Base-by-base conservation (phyloP, 176 grass and related monocot genomes). In the Triticum timopheevii region DNA sequence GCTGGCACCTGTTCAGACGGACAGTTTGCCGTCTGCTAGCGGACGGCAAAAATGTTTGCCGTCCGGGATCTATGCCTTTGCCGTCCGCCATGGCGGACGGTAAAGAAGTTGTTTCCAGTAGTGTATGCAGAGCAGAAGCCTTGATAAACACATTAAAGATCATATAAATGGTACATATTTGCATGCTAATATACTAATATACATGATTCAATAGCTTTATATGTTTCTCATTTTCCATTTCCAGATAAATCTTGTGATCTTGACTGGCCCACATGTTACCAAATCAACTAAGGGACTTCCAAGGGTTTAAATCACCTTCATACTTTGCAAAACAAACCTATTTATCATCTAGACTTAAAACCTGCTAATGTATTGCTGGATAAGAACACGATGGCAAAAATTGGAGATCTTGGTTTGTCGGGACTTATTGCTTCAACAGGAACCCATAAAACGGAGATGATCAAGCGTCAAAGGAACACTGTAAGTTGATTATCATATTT, bases 281-380 rank as follows among this genome's bases (percentile, higher is more conserved):
- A 16, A 16, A 69, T 82, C 22, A 82, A 54, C 15, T 35, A 34
- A 82, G 80, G 80, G 9, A 82, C 3, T 8, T 82, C 42, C 23
- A 28, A 50, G 27, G 80, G 80, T 11, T 69, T 82, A 69, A 82
- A 82, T 4, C 65, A 82, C 65, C 10, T 82, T 0, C 80, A 82
- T 23, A 31, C 10, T 34, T 27, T 6, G 52, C 16, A 35, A 39
- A 44, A n/a, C 6, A 50, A 67, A 69, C 64, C 80, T 24, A 82
- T 69, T 69, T 54, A 23, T 40, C 65, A 52, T 34, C 11, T 33
- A 8, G 15, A 78, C 50, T 36, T 78, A 10, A 38, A 69, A 20
- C 67, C 16, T 36, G 5, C 67, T 22, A 69, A 71, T 33, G 38
- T 71, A 35, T 39, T 71, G 19, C 68, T 71, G 8, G 68, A 71